Evolutionary conservation across 2,329 filamentous ascomycete genomes (phyloP).

Genomic region (Stagonosporopsis vannaccii): DNA sequence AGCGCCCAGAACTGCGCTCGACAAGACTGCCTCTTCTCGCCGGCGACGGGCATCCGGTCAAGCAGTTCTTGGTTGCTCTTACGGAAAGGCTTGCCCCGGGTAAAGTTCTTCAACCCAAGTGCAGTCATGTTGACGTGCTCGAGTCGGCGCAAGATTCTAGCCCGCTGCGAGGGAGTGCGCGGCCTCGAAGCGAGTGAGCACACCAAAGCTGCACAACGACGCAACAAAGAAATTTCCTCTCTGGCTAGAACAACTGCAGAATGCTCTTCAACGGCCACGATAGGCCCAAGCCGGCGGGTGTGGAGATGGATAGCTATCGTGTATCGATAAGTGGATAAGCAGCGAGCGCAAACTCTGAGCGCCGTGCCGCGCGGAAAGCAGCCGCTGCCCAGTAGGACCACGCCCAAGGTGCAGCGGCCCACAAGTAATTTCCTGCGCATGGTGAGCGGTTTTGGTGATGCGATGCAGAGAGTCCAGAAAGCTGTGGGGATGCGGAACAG

Average conservation of each 20-base stretch:
- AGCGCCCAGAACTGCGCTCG: conserved; percentile 16
- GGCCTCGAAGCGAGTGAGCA: conserved; percentile 13
- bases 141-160: conserved; percentile 8
- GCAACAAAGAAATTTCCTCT: conserved; percentile 32
- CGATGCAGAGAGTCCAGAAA: conserved; percentile 32
- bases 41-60: conserved; percentile 4
- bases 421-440: conserved; percentile 46
- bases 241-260: conserved; percentile 15
- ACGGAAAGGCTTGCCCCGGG: conserved; percentile 17
- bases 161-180: conserved; percentile 25
- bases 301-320: conserved; percentile 41
- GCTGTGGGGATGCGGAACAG: conserved; percentile 28
- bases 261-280: conserved; percentile 17
- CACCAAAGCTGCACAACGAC: conserved; percentile 20
- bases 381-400: conserved; percentile 30
- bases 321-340: conserved; percentile 49
- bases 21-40: conserved; percentile 19
- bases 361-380: conserved; percentile 33
- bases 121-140: conserved; percentile 17
- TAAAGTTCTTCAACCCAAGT: conserved; percentile 1
- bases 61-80: conserved; percentile 6
- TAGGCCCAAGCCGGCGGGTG: conserved; percentile 27
- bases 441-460: conserved; percentile 28
- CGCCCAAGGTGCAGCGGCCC: conserved; percentile 29
- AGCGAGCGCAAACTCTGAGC: conserved; percentile 33